Base-by-base conservation (phyloP, 495 filamentous ascomycete species). In the Lindgomyces ingoldianus region DNA sequence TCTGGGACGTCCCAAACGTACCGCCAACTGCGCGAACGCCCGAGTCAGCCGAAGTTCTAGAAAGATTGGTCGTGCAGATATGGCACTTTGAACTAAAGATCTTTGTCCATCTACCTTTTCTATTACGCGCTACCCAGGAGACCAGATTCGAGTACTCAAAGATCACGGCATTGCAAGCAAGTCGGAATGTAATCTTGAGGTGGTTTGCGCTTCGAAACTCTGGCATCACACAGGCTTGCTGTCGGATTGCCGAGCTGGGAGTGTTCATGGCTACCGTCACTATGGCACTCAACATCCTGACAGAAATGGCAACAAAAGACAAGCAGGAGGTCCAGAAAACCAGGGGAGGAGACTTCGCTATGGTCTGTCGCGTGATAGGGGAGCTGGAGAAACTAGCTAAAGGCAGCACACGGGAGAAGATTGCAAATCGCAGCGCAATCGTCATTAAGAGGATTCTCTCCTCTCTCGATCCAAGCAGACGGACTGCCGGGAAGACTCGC, bases 61-160 rank as follows among this genome's bases (percentile, higher is more conserved):
- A 68, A 33, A 51, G 65, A 24, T 24, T 68, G 4, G 30, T 58
- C 6, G 46, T 44, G 10, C 65, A 68, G 39, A 63, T 68, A 3
- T 68, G 65, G 65, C 65, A 68, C 33, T 63, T 68, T 18, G 52
- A 68, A 25, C 47, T 68, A 2, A 68, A 68, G 29, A 63, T 63
- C 22, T 47, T 68, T n/a, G 21, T 63, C 6, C 65, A 68, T 46
- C 65, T 68, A 8, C 65, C 65, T 9, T 68, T 62, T 22, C 30
- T 68, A 0, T 47, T 68, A 1, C 42, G 65, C 11, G 65, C 65
- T 30, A 6, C 65, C 0, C 50, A 33, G 6, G 65, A 68, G 30
- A 62, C 50, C 39, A 26, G 65, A 47, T 68, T 62, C 54, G 65
- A 68, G 36, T 68, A 58, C 59, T 57, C 58, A 1, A 68, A 68